Evolutionary conservation across 495 filamentous ascomycete genomes (phyloP).

Genomic region (Aspergillus campestris): DNA sequence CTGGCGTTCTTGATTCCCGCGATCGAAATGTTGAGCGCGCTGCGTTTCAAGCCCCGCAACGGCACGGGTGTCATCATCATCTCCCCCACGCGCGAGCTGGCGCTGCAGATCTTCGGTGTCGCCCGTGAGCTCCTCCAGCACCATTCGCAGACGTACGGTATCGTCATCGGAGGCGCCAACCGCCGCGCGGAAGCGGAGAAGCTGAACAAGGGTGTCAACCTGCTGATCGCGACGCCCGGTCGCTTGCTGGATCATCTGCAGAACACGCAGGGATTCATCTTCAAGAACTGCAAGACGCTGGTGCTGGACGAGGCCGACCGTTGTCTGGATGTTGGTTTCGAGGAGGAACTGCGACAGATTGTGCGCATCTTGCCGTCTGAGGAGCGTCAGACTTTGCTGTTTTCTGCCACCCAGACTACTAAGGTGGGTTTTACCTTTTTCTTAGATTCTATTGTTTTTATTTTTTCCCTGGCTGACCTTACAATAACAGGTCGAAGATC

Average conservation of each 20-base stretch:
- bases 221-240: conserved; percentile 89
- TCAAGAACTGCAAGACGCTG: conserved; percentile 83
- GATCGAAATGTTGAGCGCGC: conserved; percentile 83
- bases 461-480: too few species aligned
- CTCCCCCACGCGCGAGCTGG: conserved; percentile 63
- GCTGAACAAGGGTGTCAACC: conserved; percentile 85
- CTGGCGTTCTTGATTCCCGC: conserved; percentile 91
- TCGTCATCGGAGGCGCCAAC: conserved; percentile 94
- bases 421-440: conserved; percentile 35
- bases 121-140: conserved; percentile 82
- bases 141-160: conserved; percentile 89
- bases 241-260: conserved; percentile 90
- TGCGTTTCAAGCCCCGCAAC: conserved; percentile 80
- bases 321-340: conserved; percentile 94
- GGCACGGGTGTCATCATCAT: conserved; percentile 81
- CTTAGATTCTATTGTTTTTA: too few species aligned
- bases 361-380: conserved; percentile 89
- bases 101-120: conserved; percentile 93
- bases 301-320: conserved; percentile 88
- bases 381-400: conserved; percentile 90
- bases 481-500: conserved; percentile 61
- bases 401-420: conserved; percentile 95
- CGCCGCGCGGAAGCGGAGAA: conserved; percentile 88
- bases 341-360: conserved; percentile 96
- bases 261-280: conserved; percentile 85